Evolutionary conservation across 345 rosid genomes (phyloP).

Genomic region (Corchorus olitorius): DNA sequence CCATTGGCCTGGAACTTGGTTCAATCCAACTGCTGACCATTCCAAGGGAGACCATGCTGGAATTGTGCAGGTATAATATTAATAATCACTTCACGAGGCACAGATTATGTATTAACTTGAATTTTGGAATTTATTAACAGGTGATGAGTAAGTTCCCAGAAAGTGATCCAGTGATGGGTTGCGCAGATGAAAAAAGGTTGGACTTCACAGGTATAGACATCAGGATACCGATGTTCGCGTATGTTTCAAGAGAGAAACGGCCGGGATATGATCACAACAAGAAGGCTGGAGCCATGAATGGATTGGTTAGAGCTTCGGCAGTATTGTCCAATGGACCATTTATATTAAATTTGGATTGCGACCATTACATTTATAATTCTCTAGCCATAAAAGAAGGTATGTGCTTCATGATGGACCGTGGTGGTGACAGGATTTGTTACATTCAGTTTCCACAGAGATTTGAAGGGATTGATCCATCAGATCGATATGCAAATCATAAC

Average conservation of each 20-base stretch:
- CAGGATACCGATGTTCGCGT: conserved; percentile 83
- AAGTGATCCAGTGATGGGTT: conserved; percentile 67
- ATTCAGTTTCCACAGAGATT: conserved; percentile 92
- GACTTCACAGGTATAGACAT: conserved; percentile 79
- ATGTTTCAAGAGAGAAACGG: conserved; percentile 82
- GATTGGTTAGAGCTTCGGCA: conserved; percentile 92
- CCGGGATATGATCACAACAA: conserved; percentile 87
- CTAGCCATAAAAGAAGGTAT: conserved; percentile 82
- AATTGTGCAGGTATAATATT: conserved; percentile 52
- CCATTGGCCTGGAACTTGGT: conserved; percentile 98
- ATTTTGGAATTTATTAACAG: conserved; percentile 31
- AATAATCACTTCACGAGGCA: not conserved
- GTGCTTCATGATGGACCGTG: conserved; percentile 99
- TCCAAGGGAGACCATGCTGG: conserved; percentile 92
- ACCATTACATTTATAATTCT: conserved; percentile 80
- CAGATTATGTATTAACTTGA: not conserved
- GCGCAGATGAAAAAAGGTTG: conserved; percentile 57
- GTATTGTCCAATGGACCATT: conserved; percentile 84
- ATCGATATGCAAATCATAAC: conserved; percentile 90
- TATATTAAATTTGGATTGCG: conserved; percentile 86
- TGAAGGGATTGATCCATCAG: conserved; percentile 96
- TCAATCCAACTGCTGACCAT: conserved; percentile 61
- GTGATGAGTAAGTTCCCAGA: conserved; percentile 87
- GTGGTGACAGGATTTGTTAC: conserved; percentile 89
- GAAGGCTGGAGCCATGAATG: conserved; percentile 97